Evolutionary conservation across 2,329 filamentous ascomycete genomes (phyloP), one percentile per base, ranked within the genome.

Genomic region (Cordyceps farinosa): DNA sequence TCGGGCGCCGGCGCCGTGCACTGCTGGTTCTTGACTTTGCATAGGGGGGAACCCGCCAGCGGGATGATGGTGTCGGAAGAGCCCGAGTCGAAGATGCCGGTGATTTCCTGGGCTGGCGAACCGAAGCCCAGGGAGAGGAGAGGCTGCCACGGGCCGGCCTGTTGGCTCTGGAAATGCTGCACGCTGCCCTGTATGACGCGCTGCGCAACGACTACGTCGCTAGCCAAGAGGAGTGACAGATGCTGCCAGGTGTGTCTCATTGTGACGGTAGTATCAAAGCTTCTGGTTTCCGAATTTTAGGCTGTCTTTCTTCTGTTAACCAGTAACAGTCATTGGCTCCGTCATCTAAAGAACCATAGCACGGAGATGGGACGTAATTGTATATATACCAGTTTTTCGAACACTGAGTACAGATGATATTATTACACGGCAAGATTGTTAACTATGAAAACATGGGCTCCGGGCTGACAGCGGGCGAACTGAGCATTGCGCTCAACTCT

Each of bases 51-150:
- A 7, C 59, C 42, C 36, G 59, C 59, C 50, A n/a, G 30, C 50
- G 59, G 50, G 51, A 61, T 54, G 13, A 61, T 55, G 48, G 40
- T 48, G 50, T 61, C 59, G 30, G 50, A 32, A 2, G 50, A 54
- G 29, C 59, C 59, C 3, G 59, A 44, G 59, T 61, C 59, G 42
- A 61, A 54, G 32, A 61, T 61, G 30, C 59, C 50, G 13, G 51
- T 54, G 32, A 61, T 61, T 8, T 52, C 42, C 30, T 61, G 59
- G 17, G 59, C 38, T 7, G 50, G 50, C 8, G 50, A 36, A 40
- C 59, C 59, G 15, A 48, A 61, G 22, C 50, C 59, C 13, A 61
- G 29, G 10, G 50, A 2, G 29, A 61, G 40, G 9, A 61, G 50
- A 9, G 59, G 59, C 32, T 61, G 59, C 48, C 48, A 61, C 6